Percentiles rank a stretch among this genome's conserved stretches.
These are phyloP conservation scores for Cryphonectria naterciae DNA, from an alignment of 2,329 filamentous ascomycete species.

Conservation along the genomic window DNA sequence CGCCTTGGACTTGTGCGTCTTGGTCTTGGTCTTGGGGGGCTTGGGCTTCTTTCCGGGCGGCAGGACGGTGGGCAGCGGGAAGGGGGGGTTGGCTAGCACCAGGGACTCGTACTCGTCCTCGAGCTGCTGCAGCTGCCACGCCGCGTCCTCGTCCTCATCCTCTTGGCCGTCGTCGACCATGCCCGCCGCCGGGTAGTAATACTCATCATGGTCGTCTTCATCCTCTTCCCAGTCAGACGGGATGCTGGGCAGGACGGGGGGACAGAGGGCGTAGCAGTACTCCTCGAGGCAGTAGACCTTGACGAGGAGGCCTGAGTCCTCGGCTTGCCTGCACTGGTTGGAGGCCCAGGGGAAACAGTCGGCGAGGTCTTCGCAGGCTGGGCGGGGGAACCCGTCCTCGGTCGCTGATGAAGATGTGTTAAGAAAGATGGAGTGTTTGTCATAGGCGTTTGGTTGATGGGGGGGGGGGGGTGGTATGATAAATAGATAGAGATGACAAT, in stretches of 20 bases:
- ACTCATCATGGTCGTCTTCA: not conserved
- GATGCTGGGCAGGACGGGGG: not conserved
- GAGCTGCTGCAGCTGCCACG: too few species aligned
- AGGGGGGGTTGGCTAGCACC: not conserved
- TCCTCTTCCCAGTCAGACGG: not conserved
- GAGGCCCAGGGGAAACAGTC: constrained; percentile 5
- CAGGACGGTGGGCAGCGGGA: not conserved
- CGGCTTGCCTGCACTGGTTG: not conserved
- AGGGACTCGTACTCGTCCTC: not conserved
- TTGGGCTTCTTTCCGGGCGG: not conserved
- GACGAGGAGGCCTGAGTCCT: constrained; percentile 2
- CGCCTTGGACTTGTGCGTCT: not conserved
- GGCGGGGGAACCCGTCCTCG: constrained; percentile 1
- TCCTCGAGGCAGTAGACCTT: constrained; percentile 11
- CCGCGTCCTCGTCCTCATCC: too few species aligned
- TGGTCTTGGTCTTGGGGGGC: not conserved
- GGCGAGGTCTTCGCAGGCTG: not conserved
- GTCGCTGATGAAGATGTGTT: not conserved
- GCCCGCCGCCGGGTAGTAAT: not conserved
- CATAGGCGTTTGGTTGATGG: too few species aligned
- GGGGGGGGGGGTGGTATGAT: too few species aligned
- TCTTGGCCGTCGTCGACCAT: not conserved
- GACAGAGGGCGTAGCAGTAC: constrained; percentile 12
- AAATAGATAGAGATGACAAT: too few species aligned
- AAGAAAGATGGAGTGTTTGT: not conserved